Evolutionary conservation across 441 rosid species (phyloP), one percentile per base, ranked within the genome.

Genomic region (Corymbia calophylla): DNA sequence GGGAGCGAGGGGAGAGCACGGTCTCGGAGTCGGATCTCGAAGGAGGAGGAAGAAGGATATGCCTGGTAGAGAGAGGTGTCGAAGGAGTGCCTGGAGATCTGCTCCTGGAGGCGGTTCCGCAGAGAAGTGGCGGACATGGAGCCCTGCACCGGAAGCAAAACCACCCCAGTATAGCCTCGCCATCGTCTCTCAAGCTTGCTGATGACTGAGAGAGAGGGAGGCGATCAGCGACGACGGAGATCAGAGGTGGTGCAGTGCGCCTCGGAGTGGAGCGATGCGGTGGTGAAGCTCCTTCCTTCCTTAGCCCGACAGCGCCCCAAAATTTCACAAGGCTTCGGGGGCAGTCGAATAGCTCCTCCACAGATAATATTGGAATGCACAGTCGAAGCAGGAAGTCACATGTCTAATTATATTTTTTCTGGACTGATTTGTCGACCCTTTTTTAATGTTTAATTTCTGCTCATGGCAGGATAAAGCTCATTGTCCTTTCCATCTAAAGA

Each of bases 21-120:
- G 32, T 64, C 29, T 21, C 35, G 44, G 73, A 19, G 51, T 27
- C 87, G 62, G 89, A 77, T 77, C 89, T 55, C 86, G 16, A 21
- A 80, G 86, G 44, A 39, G 21, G 86, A 49, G 7, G 84, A 23
- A 49, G 86, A 29, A 32, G 87, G 23, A 87, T 39, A 85, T 93
- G 97, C 99, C 93, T 99, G 94, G 93, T 98, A 97, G 87, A 98
- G 95, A 77, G 97, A 98, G 88, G 99, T 98, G 87, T 98, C 99
- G 90, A 98, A 98, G 90, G 99, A 97, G 93, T 94, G 95, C 92
- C 95, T 95, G 88, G 99, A 97, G 97, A 98, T 96, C 93, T 96
- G 98, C 32, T 97, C 99, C 80, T 96, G 99, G 18, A 98, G 91
- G 44, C 91, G 93, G 89, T 93, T 95, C 99, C 99, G 97, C 21